Evolutionary conservation across 306 rosid genomes (phyloP).

Genomic region (Lathyrus sativus): DNA sequence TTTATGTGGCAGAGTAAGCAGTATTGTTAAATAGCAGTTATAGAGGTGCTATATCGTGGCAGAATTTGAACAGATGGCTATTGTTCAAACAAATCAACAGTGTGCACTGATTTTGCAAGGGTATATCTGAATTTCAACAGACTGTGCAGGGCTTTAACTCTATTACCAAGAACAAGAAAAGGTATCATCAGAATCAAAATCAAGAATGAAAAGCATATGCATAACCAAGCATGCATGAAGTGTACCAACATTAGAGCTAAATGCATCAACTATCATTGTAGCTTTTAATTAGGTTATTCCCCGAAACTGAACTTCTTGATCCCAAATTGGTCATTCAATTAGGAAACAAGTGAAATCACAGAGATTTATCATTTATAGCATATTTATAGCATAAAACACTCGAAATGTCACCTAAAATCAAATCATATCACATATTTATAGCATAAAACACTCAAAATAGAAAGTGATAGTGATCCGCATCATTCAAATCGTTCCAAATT

Average conservation of each 20-base stretch:
- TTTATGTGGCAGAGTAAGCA: too few species aligned
- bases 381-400: background rate
- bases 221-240: background rate
- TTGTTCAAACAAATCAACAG: slow-evolving; percentile 9
- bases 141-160: background rate
- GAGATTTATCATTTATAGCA: background rate
- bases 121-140: background rate
- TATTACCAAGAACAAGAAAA: slow-evolving; percentile 3
- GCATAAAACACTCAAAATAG: background rate
- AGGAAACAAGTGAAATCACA: slow-evolving; percentile 1
- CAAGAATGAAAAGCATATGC: too few species aligned
- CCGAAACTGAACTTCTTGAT: slow-evolving; percentile 16
- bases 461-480: background rate
- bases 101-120: background rate
- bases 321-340: slow-evolving; percentile 18
- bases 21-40: too few species aligned
- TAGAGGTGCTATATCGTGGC: too few species aligned
- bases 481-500: background rate
- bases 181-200: background rate
- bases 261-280: slow-evolving; percentile 10
- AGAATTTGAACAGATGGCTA: too few species aligned
- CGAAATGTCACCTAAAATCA: background rate
- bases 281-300: background rate
- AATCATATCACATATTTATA: slow-evolving; percentile 12
- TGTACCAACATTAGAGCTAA: background rate